A percentile compares a stretch with the other conserved stretches of the same genome.
phyloP scores from a whole-genome alignment of 73 alveolate genomes.

The Effrenium voratum region DNA sequence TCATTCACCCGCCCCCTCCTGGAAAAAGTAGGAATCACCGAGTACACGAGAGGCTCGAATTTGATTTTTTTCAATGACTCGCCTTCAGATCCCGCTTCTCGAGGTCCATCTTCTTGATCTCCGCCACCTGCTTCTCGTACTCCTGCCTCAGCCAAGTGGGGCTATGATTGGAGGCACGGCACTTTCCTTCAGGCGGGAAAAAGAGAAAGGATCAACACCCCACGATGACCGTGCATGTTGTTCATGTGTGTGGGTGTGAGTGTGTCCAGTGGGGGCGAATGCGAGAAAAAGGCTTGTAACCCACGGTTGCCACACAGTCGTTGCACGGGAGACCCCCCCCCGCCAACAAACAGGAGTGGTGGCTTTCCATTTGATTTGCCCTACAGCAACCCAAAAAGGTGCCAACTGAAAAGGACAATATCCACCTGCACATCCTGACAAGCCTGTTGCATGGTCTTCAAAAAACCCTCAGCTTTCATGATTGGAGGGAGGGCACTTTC shows the following conservation, averaged over 20 bases:
- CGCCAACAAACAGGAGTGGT: too few relatives aligned
- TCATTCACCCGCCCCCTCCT: too few relatives aligned
- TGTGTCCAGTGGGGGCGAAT: not conserved
- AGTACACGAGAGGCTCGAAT: not conserved
- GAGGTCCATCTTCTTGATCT: constrained; percentile 55
- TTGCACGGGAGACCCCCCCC: not conserved
- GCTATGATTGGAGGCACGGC: not conserved
- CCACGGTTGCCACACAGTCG: not conserved
- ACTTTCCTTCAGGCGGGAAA: not conserved
- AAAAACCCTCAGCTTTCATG: too few relatives aligned
- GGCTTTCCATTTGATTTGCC: too few relatives aligned
- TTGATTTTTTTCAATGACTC: not conserved
- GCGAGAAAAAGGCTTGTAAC: not conserved
- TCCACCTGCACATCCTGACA: too few relatives aligned
- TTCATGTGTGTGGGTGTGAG: not conserved
- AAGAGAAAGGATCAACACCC: not conserved
- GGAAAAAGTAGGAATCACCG: not conserved
- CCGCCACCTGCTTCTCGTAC: constrained; percentile 41
- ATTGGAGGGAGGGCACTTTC: too few relatives aligned
- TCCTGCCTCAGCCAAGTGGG: constrained; percentile 25
- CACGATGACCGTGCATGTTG: not conserved
- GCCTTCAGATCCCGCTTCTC: constrained; percentile 76
- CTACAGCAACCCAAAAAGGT: too few relatives aligned
- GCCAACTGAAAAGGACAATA: too few relatives aligned
- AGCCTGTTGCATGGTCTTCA: too few relatives aligned